Conservation (phyloP, 2,329 filamentous ascomycete species). For the Xylaria sp. region DNA sequence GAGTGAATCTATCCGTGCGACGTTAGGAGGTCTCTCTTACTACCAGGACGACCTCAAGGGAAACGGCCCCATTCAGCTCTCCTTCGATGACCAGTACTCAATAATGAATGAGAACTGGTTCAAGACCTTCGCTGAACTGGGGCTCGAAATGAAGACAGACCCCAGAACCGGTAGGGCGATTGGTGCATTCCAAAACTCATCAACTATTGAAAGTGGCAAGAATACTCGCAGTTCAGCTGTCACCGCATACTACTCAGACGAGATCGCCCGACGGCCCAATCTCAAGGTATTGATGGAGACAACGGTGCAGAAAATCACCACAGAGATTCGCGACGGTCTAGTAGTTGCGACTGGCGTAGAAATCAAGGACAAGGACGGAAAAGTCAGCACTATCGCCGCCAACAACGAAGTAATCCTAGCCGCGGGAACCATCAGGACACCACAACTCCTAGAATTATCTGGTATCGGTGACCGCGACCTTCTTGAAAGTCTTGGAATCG, state of each 20-base stretch:
- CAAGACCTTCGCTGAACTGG: slow-evolving; percentile 51
- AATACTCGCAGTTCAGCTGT: slow-evolving; percentile 51
- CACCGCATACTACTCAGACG: slow-evolving; percentile 51
- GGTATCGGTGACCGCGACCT: slow-evolving; percentile 54
- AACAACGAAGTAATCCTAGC: slow-evolving; percentile 56
- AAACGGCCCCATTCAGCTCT: slow-evolving; percentile 53
- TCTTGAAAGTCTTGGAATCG: slow-evolving; percentile 47
- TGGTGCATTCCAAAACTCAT: slow-evolving; percentile 52
- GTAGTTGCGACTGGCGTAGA: slow-evolving; percentile 52
- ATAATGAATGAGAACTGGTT: slow-evolving; percentile 53
- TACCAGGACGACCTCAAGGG: slow-evolving; percentile 48
- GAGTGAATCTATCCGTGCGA: slow-evolving; percentile 34
- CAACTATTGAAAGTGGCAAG: slow-evolving; percentile 48
- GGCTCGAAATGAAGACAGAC: slow-evolving; percentile 50
- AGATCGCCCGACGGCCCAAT: slow-evolving; percentile 50
- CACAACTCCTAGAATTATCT: slow-evolving; percentile 52
- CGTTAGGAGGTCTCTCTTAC: slow-evolving; percentile 41
- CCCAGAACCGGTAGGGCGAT: slow-evolving; percentile 47
- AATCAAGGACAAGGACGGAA: slow-evolving; percentile 44
- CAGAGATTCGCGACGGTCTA: slow-evolving; percentile 42
- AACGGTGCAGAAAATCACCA: slow-evolving; percentile 50
- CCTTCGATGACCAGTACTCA: slow-evolving; percentile 51
- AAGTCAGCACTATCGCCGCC: slow-evolving; percentile 33
- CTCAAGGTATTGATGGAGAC: slow-evolving; percentile 52
- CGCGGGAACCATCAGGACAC: slow-evolving; percentile 54